Evolutionary conservation across 352 stramenopile species (phyloP).

Genomic region (Lagenidium giganteum): DNA sequence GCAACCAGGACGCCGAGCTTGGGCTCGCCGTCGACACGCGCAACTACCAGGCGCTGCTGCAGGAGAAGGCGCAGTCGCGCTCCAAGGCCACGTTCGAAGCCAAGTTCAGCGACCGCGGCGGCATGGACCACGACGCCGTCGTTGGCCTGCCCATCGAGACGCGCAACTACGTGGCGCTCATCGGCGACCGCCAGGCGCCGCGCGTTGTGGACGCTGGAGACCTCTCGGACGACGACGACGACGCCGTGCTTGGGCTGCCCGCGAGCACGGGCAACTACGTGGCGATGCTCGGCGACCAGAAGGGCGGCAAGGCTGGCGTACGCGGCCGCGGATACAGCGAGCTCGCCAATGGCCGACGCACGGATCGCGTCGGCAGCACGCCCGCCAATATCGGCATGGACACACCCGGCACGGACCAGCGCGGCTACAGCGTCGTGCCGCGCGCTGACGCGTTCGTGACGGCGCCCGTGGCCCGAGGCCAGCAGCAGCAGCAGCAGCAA

Average conservation of each 20-base stretch:
- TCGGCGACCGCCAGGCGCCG: neutral
- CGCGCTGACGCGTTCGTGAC: slow-evolving; percentile 20
- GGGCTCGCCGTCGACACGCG: slow-evolving; percentile 54
- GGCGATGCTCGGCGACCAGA: slow-evolving; percentile 21
- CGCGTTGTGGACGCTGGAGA: neutral
- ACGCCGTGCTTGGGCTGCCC: slow-evolving; percentile 52
- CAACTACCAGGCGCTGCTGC: slow-evolving; percentile 57
- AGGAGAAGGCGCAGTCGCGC: slow-evolving; percentile 12
- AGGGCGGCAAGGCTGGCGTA: slow-evolving; percentile 5
- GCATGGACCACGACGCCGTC: slow-evolving; percentile 13
- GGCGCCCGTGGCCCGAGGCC: too few relatives aligned
- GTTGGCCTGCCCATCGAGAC: slow-evolving; percentile 24
- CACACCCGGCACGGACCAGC: neutral
- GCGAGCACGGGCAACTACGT: slow-evolving; percentile 59
- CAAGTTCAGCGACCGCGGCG: neutral
- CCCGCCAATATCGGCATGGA: too few relatives aligned
- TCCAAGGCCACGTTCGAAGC: neutral
- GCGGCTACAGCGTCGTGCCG: slow-evolving; percentile 4
- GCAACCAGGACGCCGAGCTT: slow-evolving; percentile 21
- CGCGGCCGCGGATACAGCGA: slow-evolving; percentile 54
- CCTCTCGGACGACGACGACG: slow-evolving; percentile 14
- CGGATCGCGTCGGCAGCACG: slow-evolving; percentile 23
- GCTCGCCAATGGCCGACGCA: slow-evolving; percentile 18
- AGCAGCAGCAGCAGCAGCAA: slow-evolving; percentile 14
- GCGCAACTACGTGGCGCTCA: slow-evolving; percentile 24